phyloP scores from a whole-genome alignment of 2,329 filamentous ascomycete genomes.

The Cercospora zeae-maydis region DNA sequence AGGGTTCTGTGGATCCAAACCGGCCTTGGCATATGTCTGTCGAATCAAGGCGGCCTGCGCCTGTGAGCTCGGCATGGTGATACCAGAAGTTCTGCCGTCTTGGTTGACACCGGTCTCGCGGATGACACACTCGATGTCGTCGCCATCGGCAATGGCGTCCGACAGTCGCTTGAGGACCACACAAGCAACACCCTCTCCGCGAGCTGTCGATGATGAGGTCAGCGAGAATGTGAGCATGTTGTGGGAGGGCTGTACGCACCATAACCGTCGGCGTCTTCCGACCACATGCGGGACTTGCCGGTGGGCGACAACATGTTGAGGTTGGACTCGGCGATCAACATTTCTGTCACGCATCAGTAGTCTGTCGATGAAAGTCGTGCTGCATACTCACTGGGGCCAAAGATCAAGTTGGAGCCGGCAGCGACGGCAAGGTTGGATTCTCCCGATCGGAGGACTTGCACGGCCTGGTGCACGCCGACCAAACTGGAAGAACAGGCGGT shows the following conservation, averaged over 20 bases:
- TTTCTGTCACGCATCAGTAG: conserved; percentile 1
- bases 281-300: conserved; percentile 30
- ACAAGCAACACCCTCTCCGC: conserved; percentile 50
- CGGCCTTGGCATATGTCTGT: conserved; percentile 4
- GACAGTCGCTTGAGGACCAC: conserved; percentile 31
- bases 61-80: conserved; percentile 29
- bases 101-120: conserved; percentile 34
- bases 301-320: conserved; percentile 32
- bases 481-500: conserved; percentile 16
- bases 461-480: conserved; percentile 12
- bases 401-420: conserved; percentile 12
- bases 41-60: conserved; percentile 8
- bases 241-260: background rate
- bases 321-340: background rate
- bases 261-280: conserved; percentile 46
- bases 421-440: conserved; percentile 10
- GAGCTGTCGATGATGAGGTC: conserved; percentile 17
- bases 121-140: conserved; percentile 35
- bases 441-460: conserved; percentile 7
- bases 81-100: conserved; percentile 37
- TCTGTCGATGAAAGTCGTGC: background rate
- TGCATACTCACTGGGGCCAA: background rate
- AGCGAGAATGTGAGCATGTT: background rate
- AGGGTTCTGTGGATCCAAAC: conserved; percentile 7
- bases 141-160: conserved; percentile 36